phyloP scores from a whole-genome alignment of 2,329 filamentous ascomycete genomes.

The Aspergillus novoparasiticus region DNA sequence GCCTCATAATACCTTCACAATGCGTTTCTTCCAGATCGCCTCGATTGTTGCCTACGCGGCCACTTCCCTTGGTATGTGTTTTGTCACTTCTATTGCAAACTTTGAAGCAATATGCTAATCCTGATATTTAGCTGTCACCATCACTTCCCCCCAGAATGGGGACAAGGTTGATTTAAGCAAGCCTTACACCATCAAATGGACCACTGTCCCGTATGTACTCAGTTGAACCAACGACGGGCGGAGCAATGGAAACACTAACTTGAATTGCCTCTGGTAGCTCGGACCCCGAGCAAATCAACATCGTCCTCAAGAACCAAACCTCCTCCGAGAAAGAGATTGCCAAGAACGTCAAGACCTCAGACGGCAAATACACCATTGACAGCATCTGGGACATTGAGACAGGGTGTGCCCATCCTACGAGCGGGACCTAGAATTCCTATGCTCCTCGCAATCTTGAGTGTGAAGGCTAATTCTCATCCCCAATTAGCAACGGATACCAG shows the following conservation, averaged over 20 bases:
- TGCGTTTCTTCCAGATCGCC: conserved; percentile 29
- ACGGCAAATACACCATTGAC: conserved; percentile 40
- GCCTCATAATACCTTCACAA: conserved; percentile 20
- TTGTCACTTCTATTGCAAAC: neutral
- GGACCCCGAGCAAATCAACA: conserved; percentile 43
- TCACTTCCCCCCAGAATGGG: conserved; percentile 37
- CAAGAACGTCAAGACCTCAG: conserved; percentile 37
- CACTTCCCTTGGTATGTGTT: conserved; percentile 31
- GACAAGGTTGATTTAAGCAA: conserved; percentile 41
- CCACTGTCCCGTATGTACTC: conserved; percentile 34
- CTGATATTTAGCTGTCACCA: conserved; percentile 28
- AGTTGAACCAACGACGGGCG: neutral
- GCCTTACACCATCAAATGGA: conserved; percentile 44
- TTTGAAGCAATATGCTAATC: neutral
- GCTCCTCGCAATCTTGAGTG: neutral
- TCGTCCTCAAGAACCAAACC: conserved; percentile 46
- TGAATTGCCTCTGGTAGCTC: conserved; percentile 30
- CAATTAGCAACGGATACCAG: conserved; percentile 40
- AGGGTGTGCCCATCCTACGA: conserved; percentile 24
- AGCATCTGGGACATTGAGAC: conserved; percentile 27
- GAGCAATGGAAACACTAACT: neutral
- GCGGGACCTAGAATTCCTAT: neutral
- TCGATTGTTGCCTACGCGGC: conserved; percentile 31
- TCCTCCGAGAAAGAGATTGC: conserved; percentile 37
- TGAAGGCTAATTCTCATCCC: conserved; percentile 8